A percentile compares a stretch with the other conserved stretches of the same genome.
These are phyloP conservation scores for Crithidia mellificae DNA, from an alignment of 208 protist genomes.

Conservation along the genomic window DNA sequence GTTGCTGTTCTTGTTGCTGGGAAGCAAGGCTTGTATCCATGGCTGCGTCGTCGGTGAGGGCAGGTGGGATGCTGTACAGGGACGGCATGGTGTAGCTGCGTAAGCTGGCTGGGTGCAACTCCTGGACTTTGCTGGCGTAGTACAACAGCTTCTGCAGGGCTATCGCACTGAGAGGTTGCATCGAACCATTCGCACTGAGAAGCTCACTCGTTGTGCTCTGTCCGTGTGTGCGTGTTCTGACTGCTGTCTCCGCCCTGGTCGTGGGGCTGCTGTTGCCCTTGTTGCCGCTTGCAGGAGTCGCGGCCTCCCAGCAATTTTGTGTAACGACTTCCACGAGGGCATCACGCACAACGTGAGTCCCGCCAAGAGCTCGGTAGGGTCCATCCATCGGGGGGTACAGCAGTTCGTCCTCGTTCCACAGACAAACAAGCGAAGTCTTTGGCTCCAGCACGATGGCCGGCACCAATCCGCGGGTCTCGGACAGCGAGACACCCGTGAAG, in stretches of 20 bases:
- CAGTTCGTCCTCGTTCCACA: constrained; percentile 63
- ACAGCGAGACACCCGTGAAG: constrained; percentile 20
- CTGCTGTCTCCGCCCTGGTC: not conserved
- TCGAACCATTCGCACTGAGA: too few species aligned
- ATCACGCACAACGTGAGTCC: constrained; percentile 20
- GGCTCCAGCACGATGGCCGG: constrained; percentile 48
- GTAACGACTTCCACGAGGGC: constrained; percentile 42
- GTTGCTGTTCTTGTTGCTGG: not conserved
- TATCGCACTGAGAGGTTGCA: too few species aligned
- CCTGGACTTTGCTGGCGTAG: constrained; percentile 38
- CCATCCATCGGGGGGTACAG: constrained; percentile 50
- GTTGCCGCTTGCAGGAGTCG: not conserved
- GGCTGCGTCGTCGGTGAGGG: too few species aligned
- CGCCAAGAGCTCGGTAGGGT: constrained; percentile 49
- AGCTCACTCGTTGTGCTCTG: too few species aligned
- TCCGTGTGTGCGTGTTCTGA: too few species aligned
- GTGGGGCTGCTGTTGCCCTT: not conserved
- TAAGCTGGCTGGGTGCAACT: constrained; percentile 30
- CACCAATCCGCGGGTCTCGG: constrained; percentile 23
- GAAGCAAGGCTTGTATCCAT: too few species aligned
- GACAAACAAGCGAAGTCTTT: constrained; percentile 47
- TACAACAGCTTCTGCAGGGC: constrained; percentile 31
- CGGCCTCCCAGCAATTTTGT: not conserved
- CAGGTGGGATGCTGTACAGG: constrained; percentile 10
- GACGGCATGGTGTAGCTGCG: constrained; percentile 39